Evolutionary conservation across 2,329 filamentous ascomycete genomes (phyloP).

Genomic region (Ceratocystis ficicola): DNA sequence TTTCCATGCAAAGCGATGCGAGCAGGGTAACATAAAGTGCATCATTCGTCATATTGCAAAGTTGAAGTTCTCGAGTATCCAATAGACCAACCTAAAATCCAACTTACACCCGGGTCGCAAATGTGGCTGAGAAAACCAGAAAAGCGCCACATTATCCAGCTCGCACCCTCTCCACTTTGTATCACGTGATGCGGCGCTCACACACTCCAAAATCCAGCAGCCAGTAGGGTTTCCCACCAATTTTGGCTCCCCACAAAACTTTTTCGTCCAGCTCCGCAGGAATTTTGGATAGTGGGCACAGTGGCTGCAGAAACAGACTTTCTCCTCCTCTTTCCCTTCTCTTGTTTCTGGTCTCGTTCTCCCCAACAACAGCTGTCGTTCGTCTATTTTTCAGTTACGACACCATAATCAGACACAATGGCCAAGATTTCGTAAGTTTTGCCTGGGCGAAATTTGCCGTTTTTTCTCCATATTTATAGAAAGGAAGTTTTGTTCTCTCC

Average conservation of each 20-base stretch:
- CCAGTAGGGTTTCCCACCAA: conserved; percentile 20
- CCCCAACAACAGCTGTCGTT: conserved; percentile 21
- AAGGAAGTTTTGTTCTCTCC: conserved; percentile 11
- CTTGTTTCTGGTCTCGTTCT: conserved; percentile 14
- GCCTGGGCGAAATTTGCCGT: conserved; percentile 14
- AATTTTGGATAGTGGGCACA: conserved; percentile 18
- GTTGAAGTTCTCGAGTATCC: no score
- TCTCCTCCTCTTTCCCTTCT: conserved; percentile 12
- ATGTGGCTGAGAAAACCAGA: conserved; percentile 6
- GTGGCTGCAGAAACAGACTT: conserved; percentile 17
- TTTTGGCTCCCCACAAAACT: conserved; percentile 17
- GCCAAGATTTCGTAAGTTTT: conserved; percentile 50
- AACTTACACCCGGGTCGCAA: neutral
- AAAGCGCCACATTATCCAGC: neutral
- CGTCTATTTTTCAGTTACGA: conserved; percentile 22
- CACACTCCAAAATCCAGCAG: conserved; percentile 11
- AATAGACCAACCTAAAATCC: no score
- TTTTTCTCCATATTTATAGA: conserved; percentile 7
- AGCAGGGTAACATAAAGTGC: no score
- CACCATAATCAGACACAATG: conserved; percentile 42
- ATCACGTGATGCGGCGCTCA: conserved; percentile 1
- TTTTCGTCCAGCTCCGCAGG: conserved; percentile 14
- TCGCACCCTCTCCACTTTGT: neutral
- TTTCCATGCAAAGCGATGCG: no score
- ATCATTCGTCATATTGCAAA: no score